These are phyloP conservation scores for Dacryopinax spathularia DNA, from an alignment of 768 basidiomycete species.

Conservation along the genomic window DNA sequence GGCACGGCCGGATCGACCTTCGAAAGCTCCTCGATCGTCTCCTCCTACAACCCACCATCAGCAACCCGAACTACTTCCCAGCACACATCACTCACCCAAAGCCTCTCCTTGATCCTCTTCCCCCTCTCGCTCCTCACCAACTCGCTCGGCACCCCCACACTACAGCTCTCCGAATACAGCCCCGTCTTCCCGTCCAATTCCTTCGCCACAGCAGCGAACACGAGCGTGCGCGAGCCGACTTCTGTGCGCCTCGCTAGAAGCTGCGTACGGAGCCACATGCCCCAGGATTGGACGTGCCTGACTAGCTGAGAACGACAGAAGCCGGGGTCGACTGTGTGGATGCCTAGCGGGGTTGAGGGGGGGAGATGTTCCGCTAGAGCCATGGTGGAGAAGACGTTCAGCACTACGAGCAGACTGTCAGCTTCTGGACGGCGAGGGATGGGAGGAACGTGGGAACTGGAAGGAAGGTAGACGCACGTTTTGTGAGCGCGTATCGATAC, in stretches of 20 bases:
- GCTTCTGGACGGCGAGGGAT: not conserved
- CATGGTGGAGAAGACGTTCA: conserved; percentile 8
- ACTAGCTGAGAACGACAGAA: not conserved
- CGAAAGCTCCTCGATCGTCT: not conserved
- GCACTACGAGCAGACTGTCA: conserved; percentile 3
- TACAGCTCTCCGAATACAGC: conserved; percentile 1
- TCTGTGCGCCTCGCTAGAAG: conserved; percentile 5
- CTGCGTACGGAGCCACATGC: not conserved
- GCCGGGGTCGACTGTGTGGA: not conserved
- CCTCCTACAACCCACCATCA: not conserved
- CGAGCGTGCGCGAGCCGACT: conserved; percentile 3
- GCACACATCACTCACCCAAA: not conserved
- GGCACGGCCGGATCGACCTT: not conserved
- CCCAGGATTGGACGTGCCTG: not conserved
- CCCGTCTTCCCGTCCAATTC: not conserved
- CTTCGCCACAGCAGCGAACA: conserved; percentile 2
- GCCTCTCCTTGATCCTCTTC: not conserved
- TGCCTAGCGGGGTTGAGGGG: not conserved
- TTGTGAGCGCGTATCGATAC: not conserved
- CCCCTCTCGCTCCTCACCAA: not conserved
- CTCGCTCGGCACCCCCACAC: not conserved
- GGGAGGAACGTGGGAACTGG: not conserved
- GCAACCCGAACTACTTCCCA: not conserved
- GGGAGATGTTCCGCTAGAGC: conserved; percentile 1
- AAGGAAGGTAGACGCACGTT: too few species aligned